Evolutionary conservation across 129 eudicot genomes (phyloP).

Genomic region (carrot (Daucus carota)): DNA sequence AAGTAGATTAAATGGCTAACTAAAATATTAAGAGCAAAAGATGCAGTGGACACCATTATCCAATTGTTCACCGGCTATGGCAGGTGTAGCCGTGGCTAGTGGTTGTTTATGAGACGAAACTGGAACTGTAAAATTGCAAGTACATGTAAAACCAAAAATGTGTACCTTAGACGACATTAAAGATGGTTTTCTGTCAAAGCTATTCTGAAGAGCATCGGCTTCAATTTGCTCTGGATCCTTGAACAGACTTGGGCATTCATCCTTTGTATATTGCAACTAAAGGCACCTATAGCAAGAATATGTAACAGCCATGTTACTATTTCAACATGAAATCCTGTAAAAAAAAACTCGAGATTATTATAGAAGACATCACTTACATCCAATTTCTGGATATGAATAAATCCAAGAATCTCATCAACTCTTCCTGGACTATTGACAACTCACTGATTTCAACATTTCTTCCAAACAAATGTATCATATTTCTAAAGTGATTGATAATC

Average conservation of each 20-base stretch:
- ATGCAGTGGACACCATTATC: too few species aligned
- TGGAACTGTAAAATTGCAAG: not conserved
- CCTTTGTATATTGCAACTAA: constrained; percentile 88
- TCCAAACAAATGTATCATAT: constrained; percentile 30
- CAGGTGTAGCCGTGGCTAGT: too few species aligned
- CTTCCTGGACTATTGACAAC: constrained; percentile 29
- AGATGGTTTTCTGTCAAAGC: constrained; percentile 38
- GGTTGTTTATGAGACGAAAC: too few species aligned
- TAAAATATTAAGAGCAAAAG: too few species aligned
- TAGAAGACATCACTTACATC: constrained; percentile 45
- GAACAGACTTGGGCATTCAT: constrained; percentile 66
- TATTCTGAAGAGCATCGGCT: constrained; percentile 19
- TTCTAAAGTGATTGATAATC: constrained; percentile 62
- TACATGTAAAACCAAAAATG: not conserved
- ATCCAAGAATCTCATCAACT: constrained; percentile 62
- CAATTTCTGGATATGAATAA: constrained; percentile 70
- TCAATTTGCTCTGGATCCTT: constrained; percentile 41
- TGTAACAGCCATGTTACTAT: not conserved
- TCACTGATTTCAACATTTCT: constrained; percentile 21
- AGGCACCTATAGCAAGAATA: constrained; percentile 41
- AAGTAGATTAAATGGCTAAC: too few species aligned
- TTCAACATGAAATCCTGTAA: not conserved
- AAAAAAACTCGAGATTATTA: not conserved
- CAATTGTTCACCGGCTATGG: too few species aligned
- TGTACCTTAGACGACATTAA: constrained; percentile 83